These are phyloP conservation scores for Styphnolobium japonicum DNA, from an alignment of 306 rosid genomes.

Conservation along the genomic window DNA sequence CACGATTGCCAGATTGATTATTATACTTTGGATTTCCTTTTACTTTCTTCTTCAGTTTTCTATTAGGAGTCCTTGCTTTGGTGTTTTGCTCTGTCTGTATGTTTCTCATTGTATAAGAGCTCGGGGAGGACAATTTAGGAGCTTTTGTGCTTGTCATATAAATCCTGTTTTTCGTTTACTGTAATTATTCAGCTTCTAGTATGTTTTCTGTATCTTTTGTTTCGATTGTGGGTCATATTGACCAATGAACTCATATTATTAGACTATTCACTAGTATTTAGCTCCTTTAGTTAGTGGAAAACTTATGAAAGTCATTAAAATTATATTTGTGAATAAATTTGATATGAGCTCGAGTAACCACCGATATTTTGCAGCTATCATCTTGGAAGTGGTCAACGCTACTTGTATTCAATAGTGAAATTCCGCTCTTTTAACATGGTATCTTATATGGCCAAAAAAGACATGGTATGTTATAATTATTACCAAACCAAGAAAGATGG, in stretches of 20 bases:
- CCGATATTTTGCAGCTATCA: neutral
- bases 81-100: conserved; percentile 27
- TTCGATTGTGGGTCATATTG: neutral
- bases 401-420: neutral
- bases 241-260: neutral
- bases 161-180: conserved; percentile 29
- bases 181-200: conserved; percentile 23
- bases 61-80: conserved; percentile 31
- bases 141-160: conserved; percentile 55
- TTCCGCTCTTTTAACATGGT: neutral
- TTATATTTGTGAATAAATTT: neutral
- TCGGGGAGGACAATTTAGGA: conserved; percentile 38
- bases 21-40: conserved; percentile 16
- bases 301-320: neutral
- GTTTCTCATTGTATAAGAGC: conserved; percentile 53
- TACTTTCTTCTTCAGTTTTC: conserved; percentile 20
- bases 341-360: neutral
- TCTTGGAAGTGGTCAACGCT: neutral
- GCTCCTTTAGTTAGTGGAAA: neutral
- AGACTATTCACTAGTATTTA: neutral
- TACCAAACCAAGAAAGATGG: neutral
- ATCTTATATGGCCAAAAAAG: neutral
- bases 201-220: neutral
- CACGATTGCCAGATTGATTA: conserved; percentile 35
- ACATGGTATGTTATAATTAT: neutral